phyloP scores from a whole-genome alignment of 2,329 filamentous ascomycete species.

The Pestalotiopsis sp. region DNA sequence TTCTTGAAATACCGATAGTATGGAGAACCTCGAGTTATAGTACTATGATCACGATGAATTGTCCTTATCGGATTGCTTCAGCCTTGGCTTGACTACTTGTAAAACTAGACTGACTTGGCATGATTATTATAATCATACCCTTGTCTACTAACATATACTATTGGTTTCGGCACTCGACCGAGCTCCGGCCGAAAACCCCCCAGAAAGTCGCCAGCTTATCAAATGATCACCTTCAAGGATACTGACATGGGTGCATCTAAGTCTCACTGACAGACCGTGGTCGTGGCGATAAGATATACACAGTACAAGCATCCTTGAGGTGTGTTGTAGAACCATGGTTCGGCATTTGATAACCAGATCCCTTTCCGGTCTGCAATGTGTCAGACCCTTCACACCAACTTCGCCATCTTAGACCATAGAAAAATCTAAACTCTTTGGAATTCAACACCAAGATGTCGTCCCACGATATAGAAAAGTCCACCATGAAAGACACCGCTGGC shows the following conservation, averaged over 20 bases:
- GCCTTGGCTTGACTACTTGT: not conserved
- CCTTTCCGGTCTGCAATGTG: not conserved
- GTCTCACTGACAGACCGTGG: not conserved
- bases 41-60: not conserved
- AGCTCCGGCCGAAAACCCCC: slow-evolving; percentile 1
- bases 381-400: not conserved
- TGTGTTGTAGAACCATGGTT: not conserved
- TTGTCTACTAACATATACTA: not conserved
- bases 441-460: not conserved
- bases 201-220: not conserved
- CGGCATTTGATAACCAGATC: not conserved
- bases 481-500: not conserved
- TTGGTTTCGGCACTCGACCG: not conserved
- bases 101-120: not conserved
- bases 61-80: not conserved
- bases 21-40: not conserved
- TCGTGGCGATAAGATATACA: not conserved
- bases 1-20: not conserved
- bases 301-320: not conserved
- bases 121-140: not conserved
- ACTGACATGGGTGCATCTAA: not conserved
- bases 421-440: not conserved
- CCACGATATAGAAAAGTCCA: not conserved
- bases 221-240: not conserved
- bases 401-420: too few species aligned